Base-by-base conservation (phyloP, 2,329 filamentous ascomycete species). In the Myriosclerotinia curreyana region DNA sequence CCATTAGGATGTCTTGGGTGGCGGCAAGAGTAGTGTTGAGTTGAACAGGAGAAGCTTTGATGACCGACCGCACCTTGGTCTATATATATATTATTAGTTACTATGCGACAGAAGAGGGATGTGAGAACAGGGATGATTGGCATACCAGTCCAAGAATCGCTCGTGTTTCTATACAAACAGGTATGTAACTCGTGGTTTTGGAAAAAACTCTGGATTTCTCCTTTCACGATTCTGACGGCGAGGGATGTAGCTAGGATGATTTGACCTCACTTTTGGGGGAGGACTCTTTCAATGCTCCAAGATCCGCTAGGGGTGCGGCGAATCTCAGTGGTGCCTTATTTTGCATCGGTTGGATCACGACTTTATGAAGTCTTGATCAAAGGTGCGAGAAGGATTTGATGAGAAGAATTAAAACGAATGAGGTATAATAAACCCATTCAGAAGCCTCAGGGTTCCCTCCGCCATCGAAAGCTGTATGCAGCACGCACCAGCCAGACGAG, bases 121-220 rank as follows among this genome's bases (percentile, higher is more conserved):
- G 25, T 17, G 8, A 31, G 36, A 8, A 9, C 1, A 15, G 5
- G 12, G 25, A 12, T 22, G 17, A 56, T 25, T 56, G n/a, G n/a
- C n/a, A n/a, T 28, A 56, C 53, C 34, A 4, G 14, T 14, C 54
- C 54, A 58, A 7, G 3, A 5, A 31, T 31, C 22, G 17, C 20
- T 20, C 17, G n/a, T 15, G 17, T 44, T 40, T 9, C 31, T 40
- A 31, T 56, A 56, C 54, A 58, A 31, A 31, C 12, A 28, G 20
- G 46, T 58, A 42, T 58, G 28, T 14, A 44, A 58, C 34, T 58
- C 40, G 42, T 58, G 54, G 14, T 46, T 42, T n/a, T 58, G 54
- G 22, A 46, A 58, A 31, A 58, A 58, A 8, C 46, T 9, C 42
- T 58, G 22, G 25, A 58, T 46, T 31, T 31, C 11, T 7, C 53